phyloP scores from a whole-genome alignment of 1,139 yeast genomes.

The Meyerozyma athensensis region DNA sequence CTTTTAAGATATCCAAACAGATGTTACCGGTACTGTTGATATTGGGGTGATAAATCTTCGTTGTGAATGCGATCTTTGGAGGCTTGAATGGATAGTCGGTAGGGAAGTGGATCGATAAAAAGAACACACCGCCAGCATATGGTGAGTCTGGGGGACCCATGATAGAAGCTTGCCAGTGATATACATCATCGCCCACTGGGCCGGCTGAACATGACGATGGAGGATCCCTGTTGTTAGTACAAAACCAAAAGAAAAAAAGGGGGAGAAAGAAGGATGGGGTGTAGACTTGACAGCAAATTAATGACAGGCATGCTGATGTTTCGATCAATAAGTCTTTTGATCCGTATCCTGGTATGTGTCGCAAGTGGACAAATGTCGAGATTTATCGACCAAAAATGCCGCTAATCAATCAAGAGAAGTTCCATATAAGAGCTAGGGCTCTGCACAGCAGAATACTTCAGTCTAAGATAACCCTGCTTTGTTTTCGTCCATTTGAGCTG shows the following conservation, averaged over 20 bases:
- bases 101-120: conserved; percentile 88
- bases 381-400: conserved; percentile 1
- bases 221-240: conserved; percentile 65
- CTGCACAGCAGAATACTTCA: too few relatives aligned
- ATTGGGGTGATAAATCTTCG: conserved; percentile 88
- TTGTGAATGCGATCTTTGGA: conserved; percentile 86
- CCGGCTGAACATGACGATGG: conserved; percentile 99
- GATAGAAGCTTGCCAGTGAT: conserved; percentile 96
- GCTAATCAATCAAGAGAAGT: too few relatives aligned
- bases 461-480: too few relatives aligned
- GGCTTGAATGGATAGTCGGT: conserved; percentile 95
- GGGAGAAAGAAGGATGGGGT: not conserved
- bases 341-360: not conserved
- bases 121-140: conserved; percentile 89
- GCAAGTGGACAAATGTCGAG: not conserved
- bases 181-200: conserved; percentile 94
- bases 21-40: conserved; percentile 86
- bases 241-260: conserved; percentile 5
- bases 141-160: conserved; percentile 96
- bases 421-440: too few relatives aligned
- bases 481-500: too few relatives aligned
- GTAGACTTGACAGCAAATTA: not conserved
- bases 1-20: conserved; percentile 80
- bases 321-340: not conserved
- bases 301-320: not conserved